Percentiles rank a stretch among this genome's conserved stretches.
Conservation (phyloP, 75 land plant species). For the Pinus tabuliformis region DNA sequence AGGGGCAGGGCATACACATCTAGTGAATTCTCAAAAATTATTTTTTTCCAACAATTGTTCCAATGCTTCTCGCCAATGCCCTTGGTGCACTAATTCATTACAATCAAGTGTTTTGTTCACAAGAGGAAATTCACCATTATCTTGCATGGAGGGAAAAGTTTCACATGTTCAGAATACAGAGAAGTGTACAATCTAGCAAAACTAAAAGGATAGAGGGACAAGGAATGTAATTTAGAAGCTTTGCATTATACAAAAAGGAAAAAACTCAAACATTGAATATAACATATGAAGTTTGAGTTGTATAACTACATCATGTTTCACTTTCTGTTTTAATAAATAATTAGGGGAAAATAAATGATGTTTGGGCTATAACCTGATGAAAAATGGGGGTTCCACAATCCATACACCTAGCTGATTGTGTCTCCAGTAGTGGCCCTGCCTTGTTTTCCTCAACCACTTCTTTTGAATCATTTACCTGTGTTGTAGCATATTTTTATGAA, state of each 20-base stretch:
- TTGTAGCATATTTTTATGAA: constrained; percentile 62
- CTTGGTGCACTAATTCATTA: constrained; percentile 93
- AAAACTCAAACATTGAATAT: no score
- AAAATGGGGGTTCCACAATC: constrained; percentile 99
- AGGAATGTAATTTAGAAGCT: no score
- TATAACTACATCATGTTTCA: neutral
- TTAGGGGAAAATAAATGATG: neutral
- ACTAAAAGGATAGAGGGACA: no score
- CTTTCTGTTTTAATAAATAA: neutral
- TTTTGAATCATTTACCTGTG: constrained; percentile 73
- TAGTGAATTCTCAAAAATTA: constrained; percentile 98
- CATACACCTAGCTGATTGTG: constrained; percentile 99
- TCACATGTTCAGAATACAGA: no score
- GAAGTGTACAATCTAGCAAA: neutral
- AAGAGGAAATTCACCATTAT: constrained; percentile 92
- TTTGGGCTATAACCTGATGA: constrained; percentile 65
- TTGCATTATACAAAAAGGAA: no score
- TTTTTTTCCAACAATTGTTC: constrained; percentile 95
- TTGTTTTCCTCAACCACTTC: constrained; percentile 74
- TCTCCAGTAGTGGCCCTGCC: constrained; percentile 73
- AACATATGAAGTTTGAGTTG: no score
- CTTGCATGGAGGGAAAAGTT: constrained; percentile 42
- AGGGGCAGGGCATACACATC: constrained; percentile 98
- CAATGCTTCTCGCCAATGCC: constrained; percentile 95
- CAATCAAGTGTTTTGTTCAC: constrained; percentile 98